Evolutionary conservation across 768 basidiomycete genomes (phyloP), one percentile per base, ranked within the genome.

Genomic region (Boletales sp.): DNA sequence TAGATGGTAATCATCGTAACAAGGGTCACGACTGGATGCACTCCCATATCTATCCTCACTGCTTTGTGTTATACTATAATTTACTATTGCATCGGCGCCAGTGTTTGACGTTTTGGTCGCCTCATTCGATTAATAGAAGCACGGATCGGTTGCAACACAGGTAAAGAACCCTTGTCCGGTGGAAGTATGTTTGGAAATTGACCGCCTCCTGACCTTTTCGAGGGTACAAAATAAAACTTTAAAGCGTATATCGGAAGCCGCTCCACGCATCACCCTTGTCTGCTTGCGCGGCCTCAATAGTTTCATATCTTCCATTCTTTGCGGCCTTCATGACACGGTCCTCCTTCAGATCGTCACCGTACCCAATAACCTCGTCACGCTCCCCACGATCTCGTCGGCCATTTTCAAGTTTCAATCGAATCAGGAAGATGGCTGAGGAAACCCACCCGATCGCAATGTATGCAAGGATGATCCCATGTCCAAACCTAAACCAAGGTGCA

Each of bases 221-320:
- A 37, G 2, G 24, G 5, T 18, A 24, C 6, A 6, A 24, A 27
- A 15, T 19, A 17, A 17, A 11, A 37, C 18, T 19, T 27, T 49
- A 84, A 39, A 81, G 57, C 2, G 74, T 77, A 67, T 87, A 87
- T 51, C 81, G 74, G 65, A 86, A 88, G n/a, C 86, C 84, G 59
- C 85, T 87, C 86, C 85, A 88, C 45, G 74, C 64, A 56, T 87
- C 87, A 4, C 86, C 86, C 58, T 84, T 87, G 65, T 71, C 58
- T 19, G 65, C 70, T 53, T 75, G 76, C 15, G 85, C 86, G 18
- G 76, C 80, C 38, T 81, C 76, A 12, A 81, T 68, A 44, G 73
- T 81, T 44, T 71, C 71, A 56, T 76, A 87, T 21, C 57, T 68
- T 4, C 84, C 84, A 57, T 86, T 86, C 40, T 67, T 69, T 45